phyloP scores from a whole-genome alignment of 331 rosid species.

The Ulmus americana region DNA sequence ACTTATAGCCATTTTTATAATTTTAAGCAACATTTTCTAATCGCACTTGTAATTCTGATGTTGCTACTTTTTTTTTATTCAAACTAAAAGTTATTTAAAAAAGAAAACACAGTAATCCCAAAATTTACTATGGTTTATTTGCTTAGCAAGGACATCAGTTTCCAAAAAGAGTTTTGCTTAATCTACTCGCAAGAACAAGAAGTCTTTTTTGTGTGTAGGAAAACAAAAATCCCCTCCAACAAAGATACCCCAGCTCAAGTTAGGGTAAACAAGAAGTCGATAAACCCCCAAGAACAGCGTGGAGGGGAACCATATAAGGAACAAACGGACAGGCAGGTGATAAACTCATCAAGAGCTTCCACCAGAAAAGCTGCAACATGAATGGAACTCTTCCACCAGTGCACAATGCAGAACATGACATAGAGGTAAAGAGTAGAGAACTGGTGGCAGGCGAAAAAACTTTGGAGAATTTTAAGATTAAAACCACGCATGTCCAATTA shows the following conservation, averaged over 20 bases:
- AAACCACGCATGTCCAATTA: conserved; percentile 63
- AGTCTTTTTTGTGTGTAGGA: conserved; percentile 28
- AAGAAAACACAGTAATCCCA: background rate
- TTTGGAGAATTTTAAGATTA: conserved; percentile 30
- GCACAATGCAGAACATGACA: conserved; percentile 26
- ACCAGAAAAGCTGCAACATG: conserved; percentile 30
- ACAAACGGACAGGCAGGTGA: conserved; percentile 16
- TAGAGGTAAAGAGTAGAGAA: conserved; percentile 33
- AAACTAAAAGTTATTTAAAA: too few species aligned
- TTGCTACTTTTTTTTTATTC: too few species aligned
- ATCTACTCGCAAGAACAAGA: background rate
- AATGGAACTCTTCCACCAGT: conserved; percentile 27
- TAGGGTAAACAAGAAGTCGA: conserved; percentile 18
- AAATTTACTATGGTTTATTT: background rate
- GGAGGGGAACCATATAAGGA: conserved; percentile 15
- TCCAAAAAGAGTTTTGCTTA: background rate
- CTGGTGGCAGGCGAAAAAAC: conserved; percentile 48
- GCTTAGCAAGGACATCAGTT: background rate
- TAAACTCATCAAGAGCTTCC: conserved; percentile 37
- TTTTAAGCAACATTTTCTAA: too few species aligned
- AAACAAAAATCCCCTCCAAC: conserved; percentile 24
- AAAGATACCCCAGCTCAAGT: conserved; percentile 20
- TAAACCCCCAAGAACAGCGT: conserved; percentile 25
- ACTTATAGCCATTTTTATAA: too few species aligned
- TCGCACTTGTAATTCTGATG: too few species aligned